Base-by-base conservation (phyloP, 1,139 yeast species). In the Starmera stellimalicola region DNA sequence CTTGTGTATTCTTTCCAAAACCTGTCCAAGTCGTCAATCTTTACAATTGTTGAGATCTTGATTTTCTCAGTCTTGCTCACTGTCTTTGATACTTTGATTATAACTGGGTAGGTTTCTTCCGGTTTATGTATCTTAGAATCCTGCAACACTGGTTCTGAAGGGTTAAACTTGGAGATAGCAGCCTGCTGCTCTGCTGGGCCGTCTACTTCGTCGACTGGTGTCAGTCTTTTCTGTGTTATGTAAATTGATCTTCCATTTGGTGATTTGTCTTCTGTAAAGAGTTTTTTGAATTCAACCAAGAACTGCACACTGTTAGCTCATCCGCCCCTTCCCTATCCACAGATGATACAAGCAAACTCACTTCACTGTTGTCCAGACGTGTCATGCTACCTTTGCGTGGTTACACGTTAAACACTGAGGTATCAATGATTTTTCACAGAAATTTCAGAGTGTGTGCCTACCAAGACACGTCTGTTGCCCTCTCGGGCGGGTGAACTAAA, bases 1-100 rank as follows among this genome's bases (percentile, higher is more conserved):
- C 71, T 75, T 1, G 81, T 61, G 53, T 82, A 83, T 27, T 72
- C 73, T 26, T 57, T 55, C 94, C 94, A 83, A 51, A 83, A 83
- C 41, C 60, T 59, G 38, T 76, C 81, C 44, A 83, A 60, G 15
- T 68, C 60, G 5, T 63, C 68, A 0, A 71, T 58, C 28, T 68
- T 69, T 19, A 84, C 84, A 16, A 75, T 70, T 0, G 94, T 82
- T 7, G 83, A 71, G 30, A 73, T 54, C 50, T 78, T 79, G 27
- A 54, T 47, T 50, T 76, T 74, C 37, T 61, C 45, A 11, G 58
- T 53, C 12, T n/a, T n/a, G 43, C 69, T 65, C 39, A 63, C 59
- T n/a, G 84, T 84, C 48, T 79, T 73, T 2, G 84, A 67, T 30
- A 81, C 58, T 53, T 83, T 65, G 30, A 75, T 58, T 32, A 77